Base-by-base conservation (phyloP, 768 basidiomycete species). In the Lenzites betulinus region DNA sequence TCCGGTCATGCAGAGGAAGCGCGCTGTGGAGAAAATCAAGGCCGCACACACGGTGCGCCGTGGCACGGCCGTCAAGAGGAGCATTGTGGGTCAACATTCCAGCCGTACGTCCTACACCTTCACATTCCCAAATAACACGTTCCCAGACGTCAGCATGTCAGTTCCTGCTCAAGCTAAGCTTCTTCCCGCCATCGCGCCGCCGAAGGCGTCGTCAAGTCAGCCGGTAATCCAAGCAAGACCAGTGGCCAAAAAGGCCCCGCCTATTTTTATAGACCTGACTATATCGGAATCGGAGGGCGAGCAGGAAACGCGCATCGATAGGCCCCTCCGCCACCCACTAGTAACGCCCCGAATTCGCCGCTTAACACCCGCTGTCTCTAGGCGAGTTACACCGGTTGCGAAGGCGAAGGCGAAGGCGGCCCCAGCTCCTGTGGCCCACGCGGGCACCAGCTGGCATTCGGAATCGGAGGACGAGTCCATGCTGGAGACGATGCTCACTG, bases 401-500 rank as follows among this genome's bases (percentile, higher is more conserved):
- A n/a, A n/a, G n/a, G n/a, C n/a, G n/a, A n/a, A n/a, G n/a, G n/a
- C n/a, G 20, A 52, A 36, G 11, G 35, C 22, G 6, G 38, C 36
- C 7, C 13, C 39, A 5, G n/a, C 18, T 2, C 43, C 51, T 33
- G 54, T 44, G 20, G 38, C 28, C 33, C 25, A 30, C 38, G 26
- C 43, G 25, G 15, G 43, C 18, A 22, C 2, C 23, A 51, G 26
- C n/a, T 58, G 56, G 28, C 22, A 49, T 42, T 57, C 58, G 20
- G 58, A 57, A 36, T 50, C 43, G 25, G 63, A 60, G 26, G 63
- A 67, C 22, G 66, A 67, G 55, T 33, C 43, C 25, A 58, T 63
- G 58, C 46, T 67, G 41, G 66, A 64, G 59, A 54, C 30, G 18
- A 66, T 67, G 63, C 61, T 66, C 18, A 59, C 56, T 46, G 46